A percentile compares a stretch with the other conserved stretches of the same genome.
Conservation (phyloP, 176 grass and related monocot species). For the Echinochloa phyllopogon region DNA sequence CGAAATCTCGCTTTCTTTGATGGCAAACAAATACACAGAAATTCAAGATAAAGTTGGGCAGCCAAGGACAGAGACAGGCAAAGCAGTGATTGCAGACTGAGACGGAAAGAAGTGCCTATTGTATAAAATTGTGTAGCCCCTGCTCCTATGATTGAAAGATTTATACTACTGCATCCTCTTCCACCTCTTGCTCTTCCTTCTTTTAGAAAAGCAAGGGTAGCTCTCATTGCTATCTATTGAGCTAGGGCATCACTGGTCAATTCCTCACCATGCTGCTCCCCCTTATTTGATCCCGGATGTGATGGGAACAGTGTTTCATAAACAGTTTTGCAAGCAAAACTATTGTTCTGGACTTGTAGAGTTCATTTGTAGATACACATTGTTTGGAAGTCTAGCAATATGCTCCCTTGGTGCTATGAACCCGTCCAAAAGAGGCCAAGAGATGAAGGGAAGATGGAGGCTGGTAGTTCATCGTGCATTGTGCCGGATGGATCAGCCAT, state of each 20-base stretch:
- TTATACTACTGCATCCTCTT: conserved; percentile 33
- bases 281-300: conserved; percentile 44
- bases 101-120: conserved; percentile 62
- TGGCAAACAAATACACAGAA: conserved; percentile 43
- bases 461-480: conserved; percentile 45
- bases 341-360: background rate
- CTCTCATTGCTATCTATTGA: conserved; percentile 65
- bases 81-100: conserved; percentile 49
- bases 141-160: conserved; percentile 51
- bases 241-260: conserved; percentile 56
- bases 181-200: conserved; percentile 29
- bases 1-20: conserved; percentile 49
- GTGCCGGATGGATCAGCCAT: conserved; percentile 38
- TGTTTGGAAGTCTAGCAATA: conserved; percentile 40
- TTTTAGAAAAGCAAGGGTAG: conserved; percentile 53
- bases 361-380: conserved; percentile 30
- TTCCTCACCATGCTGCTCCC: conserved; percentile 57
- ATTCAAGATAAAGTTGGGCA: conserved; percentile 60
- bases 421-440: conserved; percentile 47
- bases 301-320: conserved; percentile 26
- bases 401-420: conserved; percentile 42
- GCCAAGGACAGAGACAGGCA: conserved; percentile 49
- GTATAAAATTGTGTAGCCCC: conserved; percentile 46
- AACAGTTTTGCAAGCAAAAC: background rate
- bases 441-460: conserved; percentile 11